phyloP scores from a whole-genome alignment of 1,284 basidiomycete species.

The Takashimella koratensis region DNA sequence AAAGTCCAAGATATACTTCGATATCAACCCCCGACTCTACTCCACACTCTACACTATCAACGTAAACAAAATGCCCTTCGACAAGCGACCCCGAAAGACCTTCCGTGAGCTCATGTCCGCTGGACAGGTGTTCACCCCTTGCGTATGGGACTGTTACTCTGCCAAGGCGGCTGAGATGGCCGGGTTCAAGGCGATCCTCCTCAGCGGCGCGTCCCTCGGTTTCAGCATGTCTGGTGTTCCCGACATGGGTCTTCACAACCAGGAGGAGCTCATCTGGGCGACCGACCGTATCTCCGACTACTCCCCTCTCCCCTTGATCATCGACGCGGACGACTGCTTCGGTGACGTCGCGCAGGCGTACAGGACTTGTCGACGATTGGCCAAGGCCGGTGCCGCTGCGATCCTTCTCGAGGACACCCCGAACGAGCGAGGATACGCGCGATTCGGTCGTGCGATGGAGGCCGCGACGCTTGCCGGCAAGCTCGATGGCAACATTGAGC shows the following conservation, averaged over 20 bases:
- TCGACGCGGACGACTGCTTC: conserved; percentile 12
- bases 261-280: conserved; percentile 13
- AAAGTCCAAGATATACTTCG: no score
- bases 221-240: conserved; percentile 12
- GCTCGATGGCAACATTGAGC: conserved; percentile 7
- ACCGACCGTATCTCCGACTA: conserved; percentile 10
- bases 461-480: conserved; percentile 6
- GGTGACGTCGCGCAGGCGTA: conserved; percentile 9
- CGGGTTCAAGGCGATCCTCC: conserved; percentile 10
- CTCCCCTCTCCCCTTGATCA: conserved; percentile 10
- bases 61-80: conserved; percentile 4
- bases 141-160: conserved; percentile 11
- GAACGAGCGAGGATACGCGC: conserved; percentile 6
- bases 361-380: conserved; percentile 9
- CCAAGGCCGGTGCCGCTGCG: conserved; percentile 7
- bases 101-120: conserved; percentile 5
- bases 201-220: conserved; percentile 10
- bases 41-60: not conserved
- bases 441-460: conserved; percentile 7
- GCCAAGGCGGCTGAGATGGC: conserved; percentile 11
- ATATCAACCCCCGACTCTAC: no score
- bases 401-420: conserved; percentile 6
- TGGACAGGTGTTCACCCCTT: conserved; percentile 4
- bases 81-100: conserved; percentile 5
- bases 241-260: conserved; percentile 13